A percentile compares a stretch with the other conserved stretches of the same genome.
These are phyloP conservation scores for Croton laevigatus DNA, from an alignment of 441 rosid genomes.

Conservation along the genomic window DNA sequence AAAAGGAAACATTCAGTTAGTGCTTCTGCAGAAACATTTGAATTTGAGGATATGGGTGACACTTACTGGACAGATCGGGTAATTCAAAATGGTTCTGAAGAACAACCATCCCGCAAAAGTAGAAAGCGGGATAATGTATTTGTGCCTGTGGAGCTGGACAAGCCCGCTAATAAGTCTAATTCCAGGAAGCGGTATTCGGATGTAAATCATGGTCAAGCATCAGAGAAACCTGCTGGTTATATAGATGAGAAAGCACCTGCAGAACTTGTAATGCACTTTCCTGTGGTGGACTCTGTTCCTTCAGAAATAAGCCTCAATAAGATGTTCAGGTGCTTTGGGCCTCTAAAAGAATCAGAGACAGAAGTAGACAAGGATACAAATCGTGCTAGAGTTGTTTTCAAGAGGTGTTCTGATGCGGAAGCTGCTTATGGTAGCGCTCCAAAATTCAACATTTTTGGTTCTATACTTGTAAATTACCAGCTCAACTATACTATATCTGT, in stretches of 20 bases:
- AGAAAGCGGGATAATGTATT: constrained; percentile 43
- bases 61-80: constrained; percentile 95
- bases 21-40: constrained; percentile 67
- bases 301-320: constrained; percentile 69
- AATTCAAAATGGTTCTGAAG: constrained; percentile 81
- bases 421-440: constrained; percentile 77
- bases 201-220: constrained; percentile 28
- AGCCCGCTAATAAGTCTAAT: constrained; percentile 57
- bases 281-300: constrained; percentile 70
- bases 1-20: constrained; percentile 41
- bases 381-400: constrained; percentile 89
- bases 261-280: constrained; percentile 78
- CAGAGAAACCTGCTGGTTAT: constrained; percentile 48
- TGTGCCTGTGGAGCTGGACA: constrained; percentile 49
- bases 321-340: constrained; percentile 90
- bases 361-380: constrained; percentile 71
- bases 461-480: constrained; percentile 68
- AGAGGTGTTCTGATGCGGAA: constrained; percentile 72
- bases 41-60: constrained; percentile 90
- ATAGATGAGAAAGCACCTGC: constrained; percentile 75
- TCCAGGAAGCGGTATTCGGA: constrained; percentile 60
- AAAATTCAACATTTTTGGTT: constrained; percentile 79
- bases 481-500: constrained; percentile 61
- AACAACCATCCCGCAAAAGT: constrained; percentile 46
- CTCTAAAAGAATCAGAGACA: constrained; percentile 69